These are phyloP conservation scores for Stagonosporopsis cucurbitacearum DNA, from an alignment of 2,329 filamentous ascomycete species.

Conservation along the genomic window DNA sequence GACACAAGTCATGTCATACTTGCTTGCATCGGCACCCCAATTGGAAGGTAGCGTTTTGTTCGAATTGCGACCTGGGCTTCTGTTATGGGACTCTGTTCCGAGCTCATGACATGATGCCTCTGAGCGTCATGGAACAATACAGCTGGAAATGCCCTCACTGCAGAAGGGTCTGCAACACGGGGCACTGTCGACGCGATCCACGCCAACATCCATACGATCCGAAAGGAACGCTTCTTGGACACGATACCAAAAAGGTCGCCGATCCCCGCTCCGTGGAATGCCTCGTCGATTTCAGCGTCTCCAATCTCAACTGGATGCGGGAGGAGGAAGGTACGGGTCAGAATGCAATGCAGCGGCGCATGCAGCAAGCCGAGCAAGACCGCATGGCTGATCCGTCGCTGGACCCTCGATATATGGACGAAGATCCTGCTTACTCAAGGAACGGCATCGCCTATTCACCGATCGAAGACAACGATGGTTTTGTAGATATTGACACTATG, in stretches of 20 bases:
- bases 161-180: constrained; percentile 84
- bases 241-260: constrained; percentile 88
- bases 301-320: constrained; percentile 84
- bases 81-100: constrained; percentile 94
- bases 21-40: constrained; percentile 79
- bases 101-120: constrained; percentile 88
- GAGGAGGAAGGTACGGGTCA: constrained; percentile 55
- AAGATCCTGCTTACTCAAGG: constrained; percentile 45
- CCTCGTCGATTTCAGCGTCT: constrained; percentile 86
- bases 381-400: constrained; percentile 56
- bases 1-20: constrained; percentile 74
- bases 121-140: constrained; percentile 78
- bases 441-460: constrained; percentile 54
- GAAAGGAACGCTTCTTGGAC: constrained; percentile 84
- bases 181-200: constrained; percentile 71
- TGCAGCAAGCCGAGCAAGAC: constrained; percentile 61
- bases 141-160: constrained; percentile 92
- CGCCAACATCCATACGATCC: constrained; percentile 83
- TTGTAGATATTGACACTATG: constrained; percentile 16
- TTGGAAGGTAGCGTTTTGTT: constrained; percentile 86
- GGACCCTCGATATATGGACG: constrained; percentile 54
- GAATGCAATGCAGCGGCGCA: constrained; percentile 56
- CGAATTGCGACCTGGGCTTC: constrained; percentile 76
- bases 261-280: constrained; percentile 90
- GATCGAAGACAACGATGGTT: constrained; percentile 30